Evolutionary conservation across 768 basidiomycete species (phyloP).

Genomic region (Obba rivulosa): DNA sequence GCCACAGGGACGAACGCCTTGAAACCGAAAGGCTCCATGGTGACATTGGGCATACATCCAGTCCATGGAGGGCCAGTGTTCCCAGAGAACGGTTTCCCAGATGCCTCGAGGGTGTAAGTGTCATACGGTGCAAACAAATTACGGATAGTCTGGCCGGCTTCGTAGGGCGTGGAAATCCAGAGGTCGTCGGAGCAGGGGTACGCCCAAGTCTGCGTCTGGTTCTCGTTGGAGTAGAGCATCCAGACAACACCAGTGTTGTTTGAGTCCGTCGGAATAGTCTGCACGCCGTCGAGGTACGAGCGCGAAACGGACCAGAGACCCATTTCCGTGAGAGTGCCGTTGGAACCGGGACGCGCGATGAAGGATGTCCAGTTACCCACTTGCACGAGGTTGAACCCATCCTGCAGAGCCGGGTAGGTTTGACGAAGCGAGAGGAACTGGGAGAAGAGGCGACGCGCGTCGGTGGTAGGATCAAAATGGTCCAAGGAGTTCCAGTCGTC

Average conservation of each 20-base stretch:
- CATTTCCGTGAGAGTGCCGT: conserved; percentile 74
- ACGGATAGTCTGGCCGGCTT: conserved; percentile 50
- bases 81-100: conserved; percentile 56
- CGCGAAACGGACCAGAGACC: conserved; percentile 84
- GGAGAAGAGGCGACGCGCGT: conserved; percentile 65
- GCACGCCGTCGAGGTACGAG: conserved; percentile 50
- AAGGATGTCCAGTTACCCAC: conserved; percentile 80
- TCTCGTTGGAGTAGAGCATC: conserved; percentile 86
- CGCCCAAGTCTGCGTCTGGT: conserved; percentile 58
- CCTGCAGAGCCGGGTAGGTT: conserved; percentile 70
- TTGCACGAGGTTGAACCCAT: conserved; percentile 82
- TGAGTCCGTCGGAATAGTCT: conserved; percentile 48
- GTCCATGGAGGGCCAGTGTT: conserved; percentile 56
- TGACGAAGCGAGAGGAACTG: conserved; percentile 70
- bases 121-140: conserved; percentile 88
- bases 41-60: conserved; percentile 67
- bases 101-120: conserved; percentile 61
- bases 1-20: conserved; percentile 68
- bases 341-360: conserved; percentile 82
- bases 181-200: conserved; percentile 48
- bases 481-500: conserved; percentile 93
- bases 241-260: conserved; percentile 65
- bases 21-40: conserved; percentile 72
- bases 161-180: conserved; percentile 83
- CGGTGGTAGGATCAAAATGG: conserved; percentile 89